phyloP scores from a whole-genome alignment of 108 stramenopile genomes.

The Skeletonema costatum region DNA sequence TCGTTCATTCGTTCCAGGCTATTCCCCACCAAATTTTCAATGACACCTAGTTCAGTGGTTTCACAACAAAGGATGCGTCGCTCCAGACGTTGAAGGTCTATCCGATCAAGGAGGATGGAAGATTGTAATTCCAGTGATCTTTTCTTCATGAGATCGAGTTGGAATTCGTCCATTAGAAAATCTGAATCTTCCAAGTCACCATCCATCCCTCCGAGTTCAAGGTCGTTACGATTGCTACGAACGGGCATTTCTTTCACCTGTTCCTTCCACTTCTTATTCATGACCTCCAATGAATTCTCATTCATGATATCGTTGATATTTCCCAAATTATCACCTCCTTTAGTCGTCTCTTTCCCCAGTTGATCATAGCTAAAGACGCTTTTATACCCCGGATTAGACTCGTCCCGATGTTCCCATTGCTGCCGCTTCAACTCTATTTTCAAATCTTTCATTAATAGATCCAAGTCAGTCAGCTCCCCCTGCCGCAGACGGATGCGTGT shows the following conservation, averaged over 20 bases:
- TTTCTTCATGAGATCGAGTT: constrained; percentile 55
- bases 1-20: constrained; percentile 33
- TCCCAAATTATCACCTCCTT: not conserved
- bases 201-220: not conserved
- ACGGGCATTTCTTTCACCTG: not conserved
- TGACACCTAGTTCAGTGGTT: constrained; percentile 26
- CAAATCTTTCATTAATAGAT: constrained; percentile 8
- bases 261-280: constrained; percentile 41
- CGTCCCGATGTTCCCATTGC: constrained; percentile 24
- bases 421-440: constrained; percentile 17
- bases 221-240: not conserved
- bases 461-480: constrained; percentile 15
- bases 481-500: constrained; percentile 34
- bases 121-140: constrained; percentile 51
- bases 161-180: constrained; percentile 25
- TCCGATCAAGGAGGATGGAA: constrained; percentile 56
- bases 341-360: not conserved
- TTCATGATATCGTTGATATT: constrained; percentile 7
- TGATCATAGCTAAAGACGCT: constrained; percentile 21
- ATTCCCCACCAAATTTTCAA: constrained; percentile 42
- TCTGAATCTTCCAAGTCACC: constrained; percentile 8
- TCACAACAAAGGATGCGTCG: constrained; percentile 56
- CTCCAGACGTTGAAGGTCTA: constrained; percentile 63
- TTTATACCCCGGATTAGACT: constrained; percentile 19
- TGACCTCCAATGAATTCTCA: constrained; percentile 18